Percentiles rank a stretch among this genome's conserved stretches.
phyloP scores from a whole-genome alignment of 2,329 filamentous ascomycete genomes.

The Colletotrichum simmondsii region DNA sequence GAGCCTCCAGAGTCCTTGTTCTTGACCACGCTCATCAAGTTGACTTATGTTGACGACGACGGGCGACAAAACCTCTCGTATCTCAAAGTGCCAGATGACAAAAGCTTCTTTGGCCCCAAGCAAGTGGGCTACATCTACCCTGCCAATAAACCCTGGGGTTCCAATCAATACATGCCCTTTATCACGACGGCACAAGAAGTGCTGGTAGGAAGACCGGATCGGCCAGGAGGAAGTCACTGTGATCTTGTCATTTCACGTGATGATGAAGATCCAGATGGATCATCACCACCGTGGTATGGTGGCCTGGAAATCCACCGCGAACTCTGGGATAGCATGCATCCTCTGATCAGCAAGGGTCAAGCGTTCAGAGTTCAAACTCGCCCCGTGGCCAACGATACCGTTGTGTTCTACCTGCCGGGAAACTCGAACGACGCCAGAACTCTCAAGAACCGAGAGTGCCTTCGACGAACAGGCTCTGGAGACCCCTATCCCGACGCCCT shows the following conservation, averaged over 20 bases:
- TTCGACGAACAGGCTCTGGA: not conserved
- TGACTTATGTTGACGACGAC: not conserved
- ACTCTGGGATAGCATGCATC: slow-evolving; percentile 15
- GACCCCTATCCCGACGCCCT: slow-evolving; percentile 22
- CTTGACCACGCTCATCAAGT: slow-evolving; percentile 13
- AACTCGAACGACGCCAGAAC: not conserved
- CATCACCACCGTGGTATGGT: slow-evolving; percentile 18
- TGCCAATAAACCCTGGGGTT: slow-evolving; percentile 34
- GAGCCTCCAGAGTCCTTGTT: slow-evolving; percentile 38
- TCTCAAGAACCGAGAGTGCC: not conserved
- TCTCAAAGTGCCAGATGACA: slow-evolving; percentile 3
- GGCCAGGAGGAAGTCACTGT: not conserved
- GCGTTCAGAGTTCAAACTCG: not conserved
- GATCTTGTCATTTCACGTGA: slow-evolving; percentile 8
- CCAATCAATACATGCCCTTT: slow-evolving; percentile 41
- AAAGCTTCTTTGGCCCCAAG: not conserved
- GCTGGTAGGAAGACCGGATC: slow-evolving; percentile 35
- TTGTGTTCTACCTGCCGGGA: slow-evolving; percentile 28
- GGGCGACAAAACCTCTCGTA: slow-evolving; percentile 23
- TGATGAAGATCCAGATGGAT: not conserved
- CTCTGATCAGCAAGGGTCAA: not conserved
- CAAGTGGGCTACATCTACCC: not conserved
- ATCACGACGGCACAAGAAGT: slow-evolving; percentile 41
- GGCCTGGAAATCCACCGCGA: slow-evolving; percentile 22
- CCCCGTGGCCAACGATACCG: not conserved